phyloP scores from a whole-genome alignment of 495 filamentous ascomycete genomes.

The Opeltia flavorubescens region DNA sequence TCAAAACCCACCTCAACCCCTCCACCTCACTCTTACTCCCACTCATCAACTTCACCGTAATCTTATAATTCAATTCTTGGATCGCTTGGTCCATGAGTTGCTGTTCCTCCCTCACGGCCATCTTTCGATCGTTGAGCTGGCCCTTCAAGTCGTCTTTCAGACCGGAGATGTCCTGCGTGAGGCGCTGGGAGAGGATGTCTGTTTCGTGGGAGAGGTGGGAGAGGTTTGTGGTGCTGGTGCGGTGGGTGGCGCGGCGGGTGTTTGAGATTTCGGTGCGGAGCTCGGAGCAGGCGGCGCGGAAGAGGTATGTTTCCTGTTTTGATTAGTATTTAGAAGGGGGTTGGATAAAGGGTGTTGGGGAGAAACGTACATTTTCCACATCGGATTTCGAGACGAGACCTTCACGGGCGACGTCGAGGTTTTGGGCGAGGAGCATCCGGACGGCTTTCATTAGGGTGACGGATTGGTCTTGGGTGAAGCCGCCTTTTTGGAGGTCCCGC shows the following conservation, averaged over 20 bases:
- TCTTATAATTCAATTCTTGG: slow-evolving; percentile 87
- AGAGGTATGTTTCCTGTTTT: slow-evolving; percentile 67
- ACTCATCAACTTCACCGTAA: slow-evolving; percentile 70
- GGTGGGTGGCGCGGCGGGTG: slow-evolving; percentile 38
- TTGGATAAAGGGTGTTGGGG: background rate
- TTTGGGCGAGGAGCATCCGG: slow-evolving; percentile 55
- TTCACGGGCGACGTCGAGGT: slow-evolving; percentile 63
- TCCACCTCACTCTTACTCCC: slow-evolving; percentile 86
- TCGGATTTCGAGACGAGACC: slow-evolving; percentile 66
- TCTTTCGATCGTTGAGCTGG: slow-evolving; percentile 92
- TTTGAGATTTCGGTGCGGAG: slow-evolving; percentile 47
- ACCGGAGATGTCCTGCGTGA: slow-evolving; percentile 63
- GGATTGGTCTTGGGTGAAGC: slow-evolving; percentile 55
- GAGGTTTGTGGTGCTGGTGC: slow-evolving; percentile 63
- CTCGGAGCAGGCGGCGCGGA: slow-evolving; percentile 87
- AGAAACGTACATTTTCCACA: slow-evolving; percentile 48
- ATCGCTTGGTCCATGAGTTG: slow-evolving; percentile 69
- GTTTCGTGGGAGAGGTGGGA: slow-evolving; percentile 80
- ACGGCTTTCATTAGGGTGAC: slow-evolving; percentile 82
- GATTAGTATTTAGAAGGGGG: background rate
- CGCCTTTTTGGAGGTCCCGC: slow-evolving; percentile 52
- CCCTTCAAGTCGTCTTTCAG: slow-evolving; percentile 86
- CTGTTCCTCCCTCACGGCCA: slow-evolving; percentile 77
- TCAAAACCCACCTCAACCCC: slow-evolving; percentile 78
- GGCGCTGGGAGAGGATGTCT: slow-evolving; percentile 74